Evolutionary conservation across 2,329 filamentous ascomycete genomes (phyloP).

Genomic region (Botrytis pseudocinerea): DNA sequence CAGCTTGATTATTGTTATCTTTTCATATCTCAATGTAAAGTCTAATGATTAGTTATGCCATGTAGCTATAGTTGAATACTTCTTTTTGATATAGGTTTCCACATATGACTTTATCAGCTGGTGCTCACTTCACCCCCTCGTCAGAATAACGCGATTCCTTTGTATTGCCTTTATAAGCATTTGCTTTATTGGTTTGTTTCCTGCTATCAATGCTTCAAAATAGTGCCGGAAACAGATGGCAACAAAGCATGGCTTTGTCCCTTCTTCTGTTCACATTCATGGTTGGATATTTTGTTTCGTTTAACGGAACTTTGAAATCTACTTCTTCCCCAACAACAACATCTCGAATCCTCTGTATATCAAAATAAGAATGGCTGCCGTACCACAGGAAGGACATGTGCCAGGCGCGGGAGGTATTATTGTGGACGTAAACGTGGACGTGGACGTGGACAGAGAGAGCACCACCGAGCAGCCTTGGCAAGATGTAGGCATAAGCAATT

Average conservation of each 20-base stretch:
- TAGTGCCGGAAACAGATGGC: slow-evolving; percentile 15
- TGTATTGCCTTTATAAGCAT: not conserved
- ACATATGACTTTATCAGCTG: not conserved
- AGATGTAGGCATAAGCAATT: not conserved
- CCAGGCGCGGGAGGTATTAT: too few species aligned
- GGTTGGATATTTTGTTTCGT: not conserved
- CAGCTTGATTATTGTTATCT: not conserved
- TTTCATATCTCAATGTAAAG: not conserved
- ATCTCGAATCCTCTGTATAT: not conserved
- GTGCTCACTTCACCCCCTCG: not conserved
- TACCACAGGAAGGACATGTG: not conserved
- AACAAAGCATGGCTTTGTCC: slow-evolving; percentile 6
- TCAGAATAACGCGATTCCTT: not conserved
- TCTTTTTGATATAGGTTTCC: not conserved
- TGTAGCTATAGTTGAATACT: not conserved
- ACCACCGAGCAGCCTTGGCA: not conserved
- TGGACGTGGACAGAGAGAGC: not conserved
- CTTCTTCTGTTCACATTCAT: not conserved
- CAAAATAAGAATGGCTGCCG: not conserved
- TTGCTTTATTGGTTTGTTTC: not conserved
- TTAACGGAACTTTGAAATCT: not conserved
- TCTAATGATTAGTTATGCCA: not conserved
- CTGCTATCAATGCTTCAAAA: too few species aligned
- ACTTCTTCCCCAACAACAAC: not conserved
- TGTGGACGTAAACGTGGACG: not conserved